Conservation (phyloP, 1,284 basidiomycete genomes). For the Puccinia hordei region DNA sequence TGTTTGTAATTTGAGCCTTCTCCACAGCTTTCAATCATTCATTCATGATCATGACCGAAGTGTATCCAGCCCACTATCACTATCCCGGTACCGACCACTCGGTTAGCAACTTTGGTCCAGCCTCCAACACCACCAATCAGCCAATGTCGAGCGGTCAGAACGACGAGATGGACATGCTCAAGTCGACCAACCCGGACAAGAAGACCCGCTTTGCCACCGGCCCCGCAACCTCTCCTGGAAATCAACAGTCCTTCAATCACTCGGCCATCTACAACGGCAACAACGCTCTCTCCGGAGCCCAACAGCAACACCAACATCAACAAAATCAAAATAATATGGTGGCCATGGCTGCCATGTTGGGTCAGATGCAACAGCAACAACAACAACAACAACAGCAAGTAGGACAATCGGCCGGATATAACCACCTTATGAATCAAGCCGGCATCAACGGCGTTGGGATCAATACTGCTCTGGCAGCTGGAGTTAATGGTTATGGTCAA, state of each 20-base stretch:
- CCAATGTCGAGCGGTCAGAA: not conserved
- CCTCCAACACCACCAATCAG: slow-evolving; percentile 21
- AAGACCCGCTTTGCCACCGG: slow-evolving; percentile 46
- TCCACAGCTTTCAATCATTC: slow-evolving; percentile 26
- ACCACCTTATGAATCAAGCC: slow-evolving; percentile 42
- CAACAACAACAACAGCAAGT: slow-evolving; percentile 51
- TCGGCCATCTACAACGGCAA: slow-evolving; percentile 49
- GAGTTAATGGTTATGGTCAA: slow-evolving; percentile 44
- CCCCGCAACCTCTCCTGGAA: slow-evolving; percentile 22
- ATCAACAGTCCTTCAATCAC: slow-evolving; percentile 38
- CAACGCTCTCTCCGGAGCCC: slow-evolving; percentile 45
- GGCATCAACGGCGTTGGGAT: slow-evolving; percentile 44
- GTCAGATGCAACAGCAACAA: slow-evolving; percentile 45
- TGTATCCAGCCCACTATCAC: slow-evolving; percentile 45
- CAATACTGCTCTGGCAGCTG: slow-evolving; percentile 38
- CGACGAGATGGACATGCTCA: slow-evolving; percentile 34
- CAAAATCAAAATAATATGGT: slow-evolving; percentile 44
- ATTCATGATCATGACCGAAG: slow-evolving; percentile 48
- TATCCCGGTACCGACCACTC: slow-evolving; percentile 31
- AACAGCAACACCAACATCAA: slow-evolving; percentile 39
- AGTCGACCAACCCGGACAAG: slow-evolving; percentile 40
- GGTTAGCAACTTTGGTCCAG: not conserved
- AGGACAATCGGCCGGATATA: slow-evolving; percentile 42
- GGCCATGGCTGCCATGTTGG: slow-evolving; percentile 46
- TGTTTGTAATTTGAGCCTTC: slow-evolving; percentile 29